These are phyloP conservation scores for Tricholoma bakamatsutake DNA, from an alignment of 768 basidiomycete species.

Conservation along the genomic window DNA sequence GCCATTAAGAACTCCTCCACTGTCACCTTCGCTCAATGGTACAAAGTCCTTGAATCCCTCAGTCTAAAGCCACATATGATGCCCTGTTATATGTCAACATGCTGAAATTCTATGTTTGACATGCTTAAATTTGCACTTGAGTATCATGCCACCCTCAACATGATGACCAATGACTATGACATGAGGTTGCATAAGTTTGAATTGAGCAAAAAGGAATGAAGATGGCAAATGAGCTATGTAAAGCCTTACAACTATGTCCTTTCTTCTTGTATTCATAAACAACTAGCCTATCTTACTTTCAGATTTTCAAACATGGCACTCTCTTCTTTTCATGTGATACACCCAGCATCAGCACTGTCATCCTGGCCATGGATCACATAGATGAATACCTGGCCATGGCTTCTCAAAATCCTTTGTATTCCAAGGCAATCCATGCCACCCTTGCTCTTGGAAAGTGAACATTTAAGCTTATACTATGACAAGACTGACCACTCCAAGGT, in stretches of 20 bases:
- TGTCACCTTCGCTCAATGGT: constrained; percentile 4
- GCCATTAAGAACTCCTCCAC: constrained; percentile 6
- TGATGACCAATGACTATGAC: constrained; percentile 12
- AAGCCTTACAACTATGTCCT: not conserved
- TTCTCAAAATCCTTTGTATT: not conserved
- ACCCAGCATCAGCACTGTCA: constrained; percentile 23
- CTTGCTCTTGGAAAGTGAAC: constrained; percentile 18
- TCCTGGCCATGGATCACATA: constrained; percentile 32
- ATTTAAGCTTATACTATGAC: constrained; percentile 23
- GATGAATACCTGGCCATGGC: constrained; percentile 14
- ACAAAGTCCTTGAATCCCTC: not conserved
- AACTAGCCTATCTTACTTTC: not conserved
- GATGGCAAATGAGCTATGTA: not conserved
- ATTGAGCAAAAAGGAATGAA: not conserved
- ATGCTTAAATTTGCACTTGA: constrained; percentile 25
- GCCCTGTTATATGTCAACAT: constrained; percentile 23
- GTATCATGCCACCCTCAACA: constrained; percentile 18
- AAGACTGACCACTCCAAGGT: constrained; percentile 19
- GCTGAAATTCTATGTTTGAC: constrained; percentile 11
- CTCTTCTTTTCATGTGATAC: constrained; percentile 15
- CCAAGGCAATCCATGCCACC: constrained; percentile 15
- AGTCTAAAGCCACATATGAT: constrained; percentile 9
- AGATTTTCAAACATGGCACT: constrained; percentile 29
- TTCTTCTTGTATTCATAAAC: not conserved
- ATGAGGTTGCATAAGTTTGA: not conserved